Percentiles rank a stretch among this genome's conserved stretches.
These are phyloP conservation scores for Elymus sibiricus DNA, from an alignment of 176 grass and related monocot genomes.

Conservation along the genomic window DNA sequence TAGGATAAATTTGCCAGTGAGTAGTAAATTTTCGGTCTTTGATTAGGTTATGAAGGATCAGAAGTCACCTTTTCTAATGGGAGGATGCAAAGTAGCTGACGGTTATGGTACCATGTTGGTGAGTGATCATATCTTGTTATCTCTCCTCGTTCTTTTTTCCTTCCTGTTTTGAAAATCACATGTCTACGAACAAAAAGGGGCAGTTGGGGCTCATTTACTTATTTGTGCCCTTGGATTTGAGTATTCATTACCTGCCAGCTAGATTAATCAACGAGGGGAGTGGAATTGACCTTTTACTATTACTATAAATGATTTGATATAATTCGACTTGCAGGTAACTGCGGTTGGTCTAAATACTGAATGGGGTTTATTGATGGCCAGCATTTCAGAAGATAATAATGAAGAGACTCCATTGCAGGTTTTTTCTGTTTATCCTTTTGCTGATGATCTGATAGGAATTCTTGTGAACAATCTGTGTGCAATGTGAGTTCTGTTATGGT, in stretches of 20 bases:
- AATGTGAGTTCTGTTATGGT: not conserved
- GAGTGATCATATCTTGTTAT: constrained; percentile 32
- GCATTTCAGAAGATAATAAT: constrained; percentile 91
- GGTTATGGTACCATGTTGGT: constrained; percentile 98
- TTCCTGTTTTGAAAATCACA: not conserved
- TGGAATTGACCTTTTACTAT: not conserved
- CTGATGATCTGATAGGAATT: constrained; percentile 23
- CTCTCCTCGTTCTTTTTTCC: not conserved
- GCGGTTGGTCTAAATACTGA: constrained; percentile 96
- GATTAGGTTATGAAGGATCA: constrained; percentile 71
- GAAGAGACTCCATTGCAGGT: constrained; percentile 99
- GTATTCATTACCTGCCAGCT: not conserved
- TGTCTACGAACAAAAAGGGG: not conserved
- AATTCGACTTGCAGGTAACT: constrained; percentile 61
- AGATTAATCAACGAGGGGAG: not conserved
- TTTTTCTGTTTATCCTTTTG: constrained; percentile 20
- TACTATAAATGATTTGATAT: not conserved
- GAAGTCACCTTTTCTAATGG: constrained; percentile 93
- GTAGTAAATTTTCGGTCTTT: constrained; percentile 26
- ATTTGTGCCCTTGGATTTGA: not conserved
- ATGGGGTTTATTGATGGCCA: constrained; percentile 97
- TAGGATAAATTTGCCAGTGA: constrained; percentile 9
- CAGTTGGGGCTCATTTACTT: not conserved
- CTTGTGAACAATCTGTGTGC: not conserved
- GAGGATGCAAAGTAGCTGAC: constrained; percentile 96